Evolutionary conservation across 352 stramenopile species (phyloP).

Genomic region (Globisporangium splendens): DNA sequence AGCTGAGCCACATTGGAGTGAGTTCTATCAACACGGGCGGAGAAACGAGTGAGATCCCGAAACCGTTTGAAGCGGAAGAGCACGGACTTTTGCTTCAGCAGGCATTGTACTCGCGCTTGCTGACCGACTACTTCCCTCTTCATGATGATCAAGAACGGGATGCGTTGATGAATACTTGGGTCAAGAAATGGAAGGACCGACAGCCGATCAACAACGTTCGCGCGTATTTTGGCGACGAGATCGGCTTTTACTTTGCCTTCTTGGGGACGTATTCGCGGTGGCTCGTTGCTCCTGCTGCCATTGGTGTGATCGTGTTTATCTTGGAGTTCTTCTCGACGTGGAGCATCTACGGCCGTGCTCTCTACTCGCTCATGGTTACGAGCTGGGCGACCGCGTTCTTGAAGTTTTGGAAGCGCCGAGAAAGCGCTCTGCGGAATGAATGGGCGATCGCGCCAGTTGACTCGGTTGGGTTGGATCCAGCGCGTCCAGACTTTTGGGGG

Average conservation of each 20-base stretch:
- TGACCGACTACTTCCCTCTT: slow-evolving; percentile 71
- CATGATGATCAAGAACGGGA: slow-evolving; percentile 71
- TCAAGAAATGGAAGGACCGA: slow-evolving; percentile 58
- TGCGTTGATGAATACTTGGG: slow-evolving; percentile 64
- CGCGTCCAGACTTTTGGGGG: slow-evolving; percentile 61
- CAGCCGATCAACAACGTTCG: slow-evolving; percentile 61
- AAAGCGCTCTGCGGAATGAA: slow-evolving; percentile 80
- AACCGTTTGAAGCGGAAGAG: slow-evolving; percentile 62
- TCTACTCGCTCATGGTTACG: slow-evolving; percentile 90
- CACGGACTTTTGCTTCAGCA: slow-evolving; percentile 66
- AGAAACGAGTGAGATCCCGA: slow-evolving; percentile 25
- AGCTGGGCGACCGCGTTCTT: slow-evolving; percentile 89
- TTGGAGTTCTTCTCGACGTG: slow-evolving; percentile 56
- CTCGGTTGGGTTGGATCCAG: slow-evolving; percentile 44
- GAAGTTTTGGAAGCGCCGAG: slow-evolving; percentile 90
- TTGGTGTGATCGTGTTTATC: slow-evolving; percentile 89
- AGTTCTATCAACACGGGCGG: slow-evolving; percentile 11
- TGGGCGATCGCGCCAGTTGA: slow-evolving; percentile 68
- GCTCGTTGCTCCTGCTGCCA: slow-evolving; percentile 86
- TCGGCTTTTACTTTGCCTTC: slow-evolving; percentile 98
- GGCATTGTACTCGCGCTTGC: slow-evolving; percentile 56
- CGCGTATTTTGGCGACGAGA: slow-evolving; percentile 83
- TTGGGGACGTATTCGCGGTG: slow-evolving; percentile 94
- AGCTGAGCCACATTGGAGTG: slow-evolving; percentile 57
- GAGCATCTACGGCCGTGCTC: slow-evolving; percentile 55